These are phyloP conservation scores for Hypomontagnella submonticulosa DNA, from an alignment of 495 filamentous ascomycete genomes.

Conservation along the genomic window DNA sequence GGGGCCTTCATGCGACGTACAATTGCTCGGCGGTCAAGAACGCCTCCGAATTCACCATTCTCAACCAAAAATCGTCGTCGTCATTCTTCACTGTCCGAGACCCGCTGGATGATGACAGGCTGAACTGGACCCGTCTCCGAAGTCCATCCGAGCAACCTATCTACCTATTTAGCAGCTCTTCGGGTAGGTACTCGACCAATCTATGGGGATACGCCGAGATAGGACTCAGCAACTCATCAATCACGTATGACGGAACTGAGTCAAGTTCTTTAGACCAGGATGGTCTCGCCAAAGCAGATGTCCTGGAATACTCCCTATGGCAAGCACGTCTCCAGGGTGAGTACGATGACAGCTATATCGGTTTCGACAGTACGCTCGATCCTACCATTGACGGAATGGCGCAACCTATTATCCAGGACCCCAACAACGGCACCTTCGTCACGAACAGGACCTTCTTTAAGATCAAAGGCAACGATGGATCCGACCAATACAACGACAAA, in stretches of 20 bases:
- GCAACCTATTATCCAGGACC: not conserved
- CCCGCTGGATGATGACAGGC: not conserved
- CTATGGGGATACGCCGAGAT: not conserved
- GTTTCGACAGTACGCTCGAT: not conserved
- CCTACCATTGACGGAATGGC: not conserved
- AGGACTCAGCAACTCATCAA: too few species aligned
- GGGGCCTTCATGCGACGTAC: constrained; percentile 2
- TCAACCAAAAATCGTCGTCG: constrained; percentile 7
- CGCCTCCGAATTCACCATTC: not conserved
- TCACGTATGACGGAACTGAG: not conserved
- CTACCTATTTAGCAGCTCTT: constrained; percentile 2
- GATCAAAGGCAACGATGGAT: not conserved
- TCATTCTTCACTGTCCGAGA: not conserved
- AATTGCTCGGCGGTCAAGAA: not conserved
- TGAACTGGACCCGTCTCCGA: not conserved
- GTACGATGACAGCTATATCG: not conserved
- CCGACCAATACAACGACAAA: not conserved
- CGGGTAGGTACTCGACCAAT: not conserved
- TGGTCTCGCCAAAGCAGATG: not conserved
- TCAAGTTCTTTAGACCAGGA: not conserved
- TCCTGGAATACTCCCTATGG: constrained; percentile 5
- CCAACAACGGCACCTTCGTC: not conserved
- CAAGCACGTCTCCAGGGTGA: constrained; percentile 1
- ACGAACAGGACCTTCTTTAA: not conserved
- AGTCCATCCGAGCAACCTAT: not conserved